phyloP scores from a whole-genome alignment of 2,329 filamentous ascomycete genomes.

The Aspergillus pseudonomiae region DNA sequence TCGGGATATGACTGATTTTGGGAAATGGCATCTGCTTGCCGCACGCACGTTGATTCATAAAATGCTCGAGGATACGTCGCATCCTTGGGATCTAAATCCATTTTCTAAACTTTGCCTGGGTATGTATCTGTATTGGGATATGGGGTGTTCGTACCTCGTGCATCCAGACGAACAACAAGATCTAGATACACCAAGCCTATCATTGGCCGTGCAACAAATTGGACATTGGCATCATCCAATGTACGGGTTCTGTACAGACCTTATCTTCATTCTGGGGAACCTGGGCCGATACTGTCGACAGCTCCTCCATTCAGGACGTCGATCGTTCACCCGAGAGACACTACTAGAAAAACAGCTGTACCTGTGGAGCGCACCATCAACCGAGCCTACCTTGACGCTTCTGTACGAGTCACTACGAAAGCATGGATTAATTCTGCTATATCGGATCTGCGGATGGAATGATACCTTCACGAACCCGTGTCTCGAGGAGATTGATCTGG shows the following conservation, averaged over 20 bases:
- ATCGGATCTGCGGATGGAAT: slow-evolving; percentile 10
- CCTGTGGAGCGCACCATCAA: slow-evolving; percentile 1
- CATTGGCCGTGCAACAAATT: slow-evolving; percentile 12
- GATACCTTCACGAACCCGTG: not conserved
- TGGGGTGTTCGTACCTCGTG: slow-evolving; percentile 13
- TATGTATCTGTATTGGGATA: slow-evolving; percentile 20
- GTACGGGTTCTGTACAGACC: slow-evolving; percentile 10
- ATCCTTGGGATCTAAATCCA: not conserved
- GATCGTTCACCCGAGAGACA: slow-evolving; percentile 7
- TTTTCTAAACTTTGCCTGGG: not conserved
- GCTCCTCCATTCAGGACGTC: not conserved
- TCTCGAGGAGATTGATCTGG: not conserved
- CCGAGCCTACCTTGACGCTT: slow-evolving; percentile 6
- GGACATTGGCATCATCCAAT: slow-evolving; percentile 16
- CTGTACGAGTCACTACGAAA: slow-evolving; percentile 16
- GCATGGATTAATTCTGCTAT: slow-evolving; percentile 17
- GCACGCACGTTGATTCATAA: slow-evolving; percentile 12
- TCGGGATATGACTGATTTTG: slow-evolving; percentile 12
- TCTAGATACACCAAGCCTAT: slow-evolving; percentile 2
- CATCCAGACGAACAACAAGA: slow-evolving; percentile 7
- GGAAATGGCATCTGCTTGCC: slow-evolving; percentile 16
- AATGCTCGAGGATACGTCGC: slow-evolving; percentile 8
- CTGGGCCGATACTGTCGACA: slow-evolving; percentile 18
- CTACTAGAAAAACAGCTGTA: slow-evolving; percentile 6
- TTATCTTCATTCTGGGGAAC: slow-evolving; percentile 14